These are phyloP conservation scores for Cicer arietinum DNA, from an alignment of 306 rosid genomes.

Conservation along the genomic window DNA sequence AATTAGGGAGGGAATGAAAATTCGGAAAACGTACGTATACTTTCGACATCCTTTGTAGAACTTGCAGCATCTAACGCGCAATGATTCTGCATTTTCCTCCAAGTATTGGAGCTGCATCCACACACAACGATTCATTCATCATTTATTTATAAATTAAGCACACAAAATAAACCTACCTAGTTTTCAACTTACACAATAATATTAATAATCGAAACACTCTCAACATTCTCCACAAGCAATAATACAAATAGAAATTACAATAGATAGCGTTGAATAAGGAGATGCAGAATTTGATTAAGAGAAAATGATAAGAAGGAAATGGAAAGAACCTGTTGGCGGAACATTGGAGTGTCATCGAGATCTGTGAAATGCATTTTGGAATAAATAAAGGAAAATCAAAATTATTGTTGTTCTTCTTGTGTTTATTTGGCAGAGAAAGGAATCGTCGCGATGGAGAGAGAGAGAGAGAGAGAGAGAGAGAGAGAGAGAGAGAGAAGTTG, in stretches of 20 bases:
- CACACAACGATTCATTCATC: conserved; percentile 5
- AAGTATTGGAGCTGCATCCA: conserved; percentile 78
- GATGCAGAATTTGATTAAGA: neutral
- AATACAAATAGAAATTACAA: neutral
- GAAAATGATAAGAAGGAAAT: neutral
- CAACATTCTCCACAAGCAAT: neutral
- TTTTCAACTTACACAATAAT: conserved; percentile 8
- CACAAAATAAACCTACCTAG: neutral
- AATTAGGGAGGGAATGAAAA: neutral
- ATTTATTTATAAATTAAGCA: conserved; percentile 5
- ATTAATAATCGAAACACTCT: neutral
- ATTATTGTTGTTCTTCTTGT: conserved; percentile 9
- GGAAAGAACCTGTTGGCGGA: conserved; percentile 60
- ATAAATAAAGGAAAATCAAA: neutral
- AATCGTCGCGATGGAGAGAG: neutral
- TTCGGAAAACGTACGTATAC: conserved; percentile 65
- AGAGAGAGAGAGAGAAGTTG: conserved; percentile 26
- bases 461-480: conserved; percentile 37
- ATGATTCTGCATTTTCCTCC: conserved; percentile 90
- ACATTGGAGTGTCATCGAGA: conserved; percentile 68
- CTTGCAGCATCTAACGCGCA: conserved; percentile 72
- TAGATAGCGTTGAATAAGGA: neutral
- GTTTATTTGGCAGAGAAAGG: conserved; percentile 20
- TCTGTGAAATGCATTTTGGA: conserved; percentile 57
- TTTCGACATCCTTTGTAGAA: conserved; percentile 92